Conservation (phyloP, 768 basidiomycete species). For the Amanita fuliginea region DNA sequence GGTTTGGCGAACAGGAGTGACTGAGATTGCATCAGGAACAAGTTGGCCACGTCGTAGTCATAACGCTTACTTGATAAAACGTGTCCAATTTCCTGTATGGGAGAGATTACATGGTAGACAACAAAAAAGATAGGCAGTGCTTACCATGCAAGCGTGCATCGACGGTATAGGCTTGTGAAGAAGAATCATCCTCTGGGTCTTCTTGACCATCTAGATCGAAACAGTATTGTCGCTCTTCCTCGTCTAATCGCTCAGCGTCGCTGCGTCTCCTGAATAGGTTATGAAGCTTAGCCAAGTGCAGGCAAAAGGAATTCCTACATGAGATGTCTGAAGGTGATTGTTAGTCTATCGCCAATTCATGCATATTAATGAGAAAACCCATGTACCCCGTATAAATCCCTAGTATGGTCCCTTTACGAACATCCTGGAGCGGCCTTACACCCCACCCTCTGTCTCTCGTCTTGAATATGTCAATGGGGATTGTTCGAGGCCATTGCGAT, state of each 20-base stretch:
- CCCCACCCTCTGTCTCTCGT: conserved; percentile 56
- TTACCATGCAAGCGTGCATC: conserved; percentile 41
- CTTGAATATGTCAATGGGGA: conserved; percentile 58
- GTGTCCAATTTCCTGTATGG: conserved; percentile 59
- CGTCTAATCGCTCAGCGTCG: conserved; percentile 25
- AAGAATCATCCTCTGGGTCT: conserved; percentile 17
- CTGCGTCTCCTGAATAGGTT: conserved; percentile 26
- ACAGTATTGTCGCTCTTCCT: conserved; percentile 31
- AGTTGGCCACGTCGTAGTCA: background rate
- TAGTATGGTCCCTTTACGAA: conserved; percentile 46
- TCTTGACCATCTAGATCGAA: conserved; percentile 60
- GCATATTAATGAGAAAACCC: background rate
- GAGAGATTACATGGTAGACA: background rate
- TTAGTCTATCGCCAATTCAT: background rate
- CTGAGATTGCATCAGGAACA: conserved; percentile 20
- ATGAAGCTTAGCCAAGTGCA: background rate
- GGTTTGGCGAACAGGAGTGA: conserved; percentile 58
- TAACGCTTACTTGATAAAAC: conserved; percentile 56
- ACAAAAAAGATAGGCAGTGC: conserved; percentile 9
- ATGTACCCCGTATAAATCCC: conserved; percentile 61
- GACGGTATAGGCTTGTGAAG: conserved; percentile 36
- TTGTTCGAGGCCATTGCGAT: conserved; percentile 43
- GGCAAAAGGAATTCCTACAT: conserved; percentile 23
- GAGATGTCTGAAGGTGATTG: conserved; percentile 22
- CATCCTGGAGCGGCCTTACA: conserved; percentile 30